phyloP scores from a whole-genome alignment of 2,329 filamentous ascomycete species.

The Monosporascus ibericus region DNA sequence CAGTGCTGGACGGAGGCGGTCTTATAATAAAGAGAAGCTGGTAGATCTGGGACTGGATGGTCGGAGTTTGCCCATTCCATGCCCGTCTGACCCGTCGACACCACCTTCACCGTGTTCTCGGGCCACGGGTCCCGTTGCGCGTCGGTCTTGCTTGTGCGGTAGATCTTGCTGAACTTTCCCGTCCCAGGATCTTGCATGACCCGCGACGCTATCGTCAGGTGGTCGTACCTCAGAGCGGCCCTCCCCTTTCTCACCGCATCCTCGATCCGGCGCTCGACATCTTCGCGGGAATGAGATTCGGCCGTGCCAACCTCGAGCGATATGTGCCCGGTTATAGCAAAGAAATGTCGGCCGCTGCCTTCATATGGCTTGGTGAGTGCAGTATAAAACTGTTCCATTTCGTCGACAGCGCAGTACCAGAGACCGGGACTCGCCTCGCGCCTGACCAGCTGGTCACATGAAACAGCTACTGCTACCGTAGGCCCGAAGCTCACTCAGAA shows the following conservation, averaged over 20 bases:
- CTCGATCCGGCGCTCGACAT: constrained; percentile 15
- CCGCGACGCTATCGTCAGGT: constrained; percentile 28
- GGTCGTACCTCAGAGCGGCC: constrained; percentile 25
- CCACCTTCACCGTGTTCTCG: constrained; percentile 20
- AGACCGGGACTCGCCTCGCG: neutral
- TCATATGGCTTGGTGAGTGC: neutral
- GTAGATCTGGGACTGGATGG: constrained; percentile 24
- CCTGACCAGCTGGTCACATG: neutral
- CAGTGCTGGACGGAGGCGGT: too few species aligned
- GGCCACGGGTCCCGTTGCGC: constrained; percentile 20
- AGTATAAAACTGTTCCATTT: neutral
- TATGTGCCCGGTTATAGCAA: neutral
- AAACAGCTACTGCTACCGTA: too few species aligned
- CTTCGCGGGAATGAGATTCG: neutral
- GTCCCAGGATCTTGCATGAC: constrained; percentile 11
- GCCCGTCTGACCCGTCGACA: constrained; percentile 20
- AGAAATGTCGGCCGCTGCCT: neutral
- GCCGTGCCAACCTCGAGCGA: neutral
- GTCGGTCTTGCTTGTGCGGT: neutral
- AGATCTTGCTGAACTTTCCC: neutral
- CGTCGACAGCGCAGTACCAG: neutral
- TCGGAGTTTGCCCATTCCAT: constrained; percentile 29
- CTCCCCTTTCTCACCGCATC: constrained; percentile 27
- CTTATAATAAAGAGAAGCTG: constrained; percentile 22
- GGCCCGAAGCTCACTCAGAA: too few species aligned